Evolutionary conservation across 345 rosid genomes (phyloP).

Genomic region (Acer yangbiense): DNA sequence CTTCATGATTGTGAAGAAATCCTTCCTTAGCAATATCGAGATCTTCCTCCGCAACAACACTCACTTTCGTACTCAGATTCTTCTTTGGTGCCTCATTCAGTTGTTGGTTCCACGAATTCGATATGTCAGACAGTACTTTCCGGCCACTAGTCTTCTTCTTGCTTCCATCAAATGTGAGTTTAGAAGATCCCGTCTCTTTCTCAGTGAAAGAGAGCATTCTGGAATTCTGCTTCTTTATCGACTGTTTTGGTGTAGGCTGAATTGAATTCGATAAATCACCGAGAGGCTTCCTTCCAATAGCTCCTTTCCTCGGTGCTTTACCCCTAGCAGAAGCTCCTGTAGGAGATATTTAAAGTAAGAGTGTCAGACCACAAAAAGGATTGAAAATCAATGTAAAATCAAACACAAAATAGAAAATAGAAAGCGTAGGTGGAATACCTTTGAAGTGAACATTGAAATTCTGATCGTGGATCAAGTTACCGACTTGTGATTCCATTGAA

Average conservation of each 20-base stretch:
- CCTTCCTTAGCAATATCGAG: constrained; percentile 33
- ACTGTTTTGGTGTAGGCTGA: constrained; percentile 35
- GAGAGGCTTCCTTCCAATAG: constrained; percentile 58
- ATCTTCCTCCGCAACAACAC: constrained; percentile 36
- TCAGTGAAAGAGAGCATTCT: constrained; percentile 25
- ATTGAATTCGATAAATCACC: constrained; percentile 64
- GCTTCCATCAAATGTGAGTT: constrained; percentile 27
- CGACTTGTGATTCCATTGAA: constrained; percentile 40
- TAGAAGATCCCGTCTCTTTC: constrained; percentile 26
- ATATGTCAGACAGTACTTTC: constrained; percentile 62
- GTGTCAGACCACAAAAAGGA: neutral
- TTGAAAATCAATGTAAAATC: neutral
- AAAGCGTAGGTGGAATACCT: constrained; percentile 23
- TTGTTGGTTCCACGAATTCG: constrained; percentile 44
- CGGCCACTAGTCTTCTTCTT: constrained; percentile 39
- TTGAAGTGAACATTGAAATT: constrained; percentile 33
- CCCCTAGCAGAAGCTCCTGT: constrained; percentile 36
- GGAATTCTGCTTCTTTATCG: constrained; percentile 38
- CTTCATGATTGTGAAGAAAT: constrained; percentile 55
- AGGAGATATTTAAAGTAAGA: neutral
- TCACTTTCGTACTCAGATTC: constrained; percentile 27
- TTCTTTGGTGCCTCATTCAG: constrained; percentile 41
- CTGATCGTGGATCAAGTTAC: constrained; percentile 43
- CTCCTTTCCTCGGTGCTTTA: constrained; percentile 39
- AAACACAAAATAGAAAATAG: neutral